Conservation (phyloP, 108 stramenopile genomes). For the Asterionellopsis glacialis region DNA sequence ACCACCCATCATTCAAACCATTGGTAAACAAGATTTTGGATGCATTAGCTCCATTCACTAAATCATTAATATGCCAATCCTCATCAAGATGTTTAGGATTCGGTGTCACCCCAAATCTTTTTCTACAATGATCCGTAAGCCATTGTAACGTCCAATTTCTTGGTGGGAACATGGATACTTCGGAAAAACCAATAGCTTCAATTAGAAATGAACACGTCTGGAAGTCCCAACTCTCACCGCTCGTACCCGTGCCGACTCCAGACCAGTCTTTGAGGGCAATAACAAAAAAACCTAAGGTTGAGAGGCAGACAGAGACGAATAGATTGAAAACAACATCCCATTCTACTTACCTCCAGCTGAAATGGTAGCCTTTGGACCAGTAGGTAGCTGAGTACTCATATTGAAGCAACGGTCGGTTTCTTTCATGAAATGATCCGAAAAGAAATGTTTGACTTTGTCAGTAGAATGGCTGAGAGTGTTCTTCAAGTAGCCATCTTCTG, state of each 20-base stretch:
- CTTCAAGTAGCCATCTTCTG: too few species aligned
- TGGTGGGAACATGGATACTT: slow-evolving; percentile 46
- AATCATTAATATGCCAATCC: slow-evolving; percentile 57
- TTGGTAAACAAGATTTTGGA: slow-evolving; percentile 63
- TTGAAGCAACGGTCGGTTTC: slow-evolving; percentile 49
- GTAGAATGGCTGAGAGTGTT: too few species aligned
- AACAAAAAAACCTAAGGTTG: too few species aligned
- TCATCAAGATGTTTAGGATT: slow-evolving; percentile 43
- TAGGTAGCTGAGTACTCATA: slow-evolving; percentile 50
- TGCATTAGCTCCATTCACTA: slow-evolving; percentile 16
- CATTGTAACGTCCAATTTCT: slow-evolving; percentile 46
- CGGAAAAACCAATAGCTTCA: slow-evolving; percentile 41
- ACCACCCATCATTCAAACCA: slow-evolving; percentile 66
- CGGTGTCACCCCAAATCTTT: slow-evolving; percentile 48
- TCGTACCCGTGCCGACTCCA: slow-evolving; percentile 56
- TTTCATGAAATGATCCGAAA: not conserved
- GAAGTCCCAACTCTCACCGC: slow-evolving; percentile 74
- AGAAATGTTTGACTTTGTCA: slow-evolving; percentile 17
- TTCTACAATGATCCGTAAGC: slow-evolving; percentile 48
- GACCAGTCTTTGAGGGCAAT: slow-evolving; percentile 28
- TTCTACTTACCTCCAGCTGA: slow-evolving; percentile 23
- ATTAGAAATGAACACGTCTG: slow-evolving; percentile 49
- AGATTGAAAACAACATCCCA: too few species aligned
- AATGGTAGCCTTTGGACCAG: slow-evolving; percentile 52
- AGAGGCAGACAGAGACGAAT: too few species aligned